phyloP scores from a whole-genome alignment of 352 stramenopile genomes.

The Globisporangium viniferum region DNA sequence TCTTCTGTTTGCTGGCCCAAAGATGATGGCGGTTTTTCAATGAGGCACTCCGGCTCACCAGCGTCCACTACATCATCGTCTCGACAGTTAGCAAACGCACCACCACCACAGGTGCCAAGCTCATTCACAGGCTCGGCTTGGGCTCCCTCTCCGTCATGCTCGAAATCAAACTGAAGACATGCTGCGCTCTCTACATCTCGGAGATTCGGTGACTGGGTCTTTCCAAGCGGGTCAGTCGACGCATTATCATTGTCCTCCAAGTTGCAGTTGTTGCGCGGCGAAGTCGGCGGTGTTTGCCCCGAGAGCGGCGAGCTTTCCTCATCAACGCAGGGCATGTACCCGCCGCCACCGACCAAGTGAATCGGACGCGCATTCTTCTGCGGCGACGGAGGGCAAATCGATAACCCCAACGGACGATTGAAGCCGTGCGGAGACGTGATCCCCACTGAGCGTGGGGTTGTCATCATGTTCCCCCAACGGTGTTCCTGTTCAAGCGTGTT shows the following conservation, averaged over 20 bases:
- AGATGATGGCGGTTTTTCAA: background rate
- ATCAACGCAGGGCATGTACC: constrained; percentile 75
- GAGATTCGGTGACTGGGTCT: constrained; percentile 7
- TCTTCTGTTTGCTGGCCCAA: background rate
- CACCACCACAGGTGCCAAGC: background rate
- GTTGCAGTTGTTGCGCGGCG: constrained; percentile 23
- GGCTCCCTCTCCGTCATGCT: constrained; percentile 3
- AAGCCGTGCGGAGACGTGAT: constrained; percentile 22
- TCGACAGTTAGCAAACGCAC: background rate
- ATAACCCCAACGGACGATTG: constrained; percentile 23
- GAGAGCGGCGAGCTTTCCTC: constrained; percentile 60
- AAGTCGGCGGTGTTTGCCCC: constrained; percentile 45
- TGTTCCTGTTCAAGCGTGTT: constrained; percentile 39
- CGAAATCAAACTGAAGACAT: constrained; percentile 14
- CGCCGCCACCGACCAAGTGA: constrained; percentile 20
- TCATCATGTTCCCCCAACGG: constrained; percentile 13
- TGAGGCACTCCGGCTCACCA: background rate
- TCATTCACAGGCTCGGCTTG: background rate
- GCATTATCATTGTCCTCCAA: background rate
- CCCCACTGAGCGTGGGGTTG: constrained; percentile 9
- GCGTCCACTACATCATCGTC: background rate
- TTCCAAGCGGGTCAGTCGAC: background rate
- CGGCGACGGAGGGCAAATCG: constrained; percentile 40
- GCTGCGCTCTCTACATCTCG: background rate
- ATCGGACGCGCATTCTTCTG: constrained; percentile 32